phyloP scores from a whole-genome alignment of 1,284 basidiomycete species.

The Moesziomyces sp. region DNA sequence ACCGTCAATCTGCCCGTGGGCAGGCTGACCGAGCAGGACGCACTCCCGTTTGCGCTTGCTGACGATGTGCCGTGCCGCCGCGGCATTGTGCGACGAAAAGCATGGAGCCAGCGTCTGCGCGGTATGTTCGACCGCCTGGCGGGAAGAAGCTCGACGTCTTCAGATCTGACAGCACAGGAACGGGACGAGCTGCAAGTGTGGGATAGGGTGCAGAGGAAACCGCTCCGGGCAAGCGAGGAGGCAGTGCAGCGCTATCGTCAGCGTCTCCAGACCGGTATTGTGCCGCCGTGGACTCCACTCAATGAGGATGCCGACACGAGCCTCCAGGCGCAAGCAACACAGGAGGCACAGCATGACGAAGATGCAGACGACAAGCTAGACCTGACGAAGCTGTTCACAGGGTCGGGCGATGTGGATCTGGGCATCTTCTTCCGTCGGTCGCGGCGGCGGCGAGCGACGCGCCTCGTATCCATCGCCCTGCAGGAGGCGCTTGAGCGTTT shows the following conservation, averaged over 20 bases:
- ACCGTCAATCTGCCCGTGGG: constrained; percentile 20
- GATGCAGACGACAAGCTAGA: neutral
- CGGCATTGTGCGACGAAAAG: neutral
- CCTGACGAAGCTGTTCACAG: constrained; percentile 1
- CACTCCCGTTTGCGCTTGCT: constrained; percentile 32
- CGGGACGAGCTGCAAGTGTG: constrained; percentile 16
- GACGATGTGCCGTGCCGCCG: constrained; percentile 39
- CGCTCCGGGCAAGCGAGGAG: constrained; percentile 17
- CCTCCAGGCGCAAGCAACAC: neutral
- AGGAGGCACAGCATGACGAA: neutral
- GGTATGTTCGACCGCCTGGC: neutral
- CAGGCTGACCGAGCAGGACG: constrained; percentile 10
- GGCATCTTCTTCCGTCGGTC: constrained; percentile 10
- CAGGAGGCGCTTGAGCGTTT: constrained; percentile 41
- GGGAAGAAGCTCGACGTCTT: neutral
- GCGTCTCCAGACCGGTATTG: neutral
- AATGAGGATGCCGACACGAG: constrained; percentile 1
- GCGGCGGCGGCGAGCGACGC: constrained; percentile 9
- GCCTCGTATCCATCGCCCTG: constrained; percentile 11
- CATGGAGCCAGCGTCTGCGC: neutral
- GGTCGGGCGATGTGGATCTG: constrained; percentile 27
- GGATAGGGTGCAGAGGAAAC: constrained; percentile 7
- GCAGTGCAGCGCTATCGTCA: constrained; percentile 8
- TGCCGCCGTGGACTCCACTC: constrained; percentile 31
- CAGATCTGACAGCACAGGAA: neutral